These are phyloP conservation scores for Fusarium fujikuroi DNA, from an alignment of 2,329 filamentous ascomycete genomes.

Conservation along the genomic window DNA sequence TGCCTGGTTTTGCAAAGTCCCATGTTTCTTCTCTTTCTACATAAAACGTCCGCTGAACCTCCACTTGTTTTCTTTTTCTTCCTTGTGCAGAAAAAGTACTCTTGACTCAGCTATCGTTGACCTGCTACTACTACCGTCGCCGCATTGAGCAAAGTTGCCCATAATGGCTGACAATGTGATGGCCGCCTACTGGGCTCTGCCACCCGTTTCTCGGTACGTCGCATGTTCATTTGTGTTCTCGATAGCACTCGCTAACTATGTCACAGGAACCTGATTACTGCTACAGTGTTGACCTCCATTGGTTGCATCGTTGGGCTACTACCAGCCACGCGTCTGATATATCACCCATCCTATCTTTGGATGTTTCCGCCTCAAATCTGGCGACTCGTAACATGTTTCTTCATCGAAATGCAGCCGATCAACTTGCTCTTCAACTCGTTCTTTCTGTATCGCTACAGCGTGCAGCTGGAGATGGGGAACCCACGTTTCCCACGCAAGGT, in stretches of 20 bases:
- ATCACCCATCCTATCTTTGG: conserved; percentile 63
- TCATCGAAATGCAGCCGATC: conserved; percentile 53
- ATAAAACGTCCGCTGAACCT: conserved; percentile 26
- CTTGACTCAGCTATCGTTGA: conserved; percentile 30
- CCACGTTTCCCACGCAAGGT: conserved; percentile 79
- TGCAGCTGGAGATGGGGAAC: conserved; percentile 76
- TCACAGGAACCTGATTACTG: conserved; percentile 73
- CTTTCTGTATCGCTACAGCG: conserved; percentile 80
- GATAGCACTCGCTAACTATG: conserved; percentile 32
- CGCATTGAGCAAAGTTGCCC: conserved; percentile 48
- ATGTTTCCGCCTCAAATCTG: conserved; percentile 59
- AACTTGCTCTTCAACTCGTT: conserved; percentile 78
- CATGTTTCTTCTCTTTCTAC: conserved; percentile 33
- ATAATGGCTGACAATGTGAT: conserved; percentile 48
- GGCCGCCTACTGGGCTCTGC: conserved; percentile 54
- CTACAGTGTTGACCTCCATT: conserved; percentile 69
- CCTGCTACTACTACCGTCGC: conserved; percentile 3
- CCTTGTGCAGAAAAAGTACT: background rate
- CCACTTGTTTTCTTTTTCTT: conserved; percentile 12
- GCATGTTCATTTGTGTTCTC: background rate
- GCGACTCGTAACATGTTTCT: conserved; percentile 56
- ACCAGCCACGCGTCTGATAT: conserved; percentile 61
- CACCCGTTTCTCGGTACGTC: conserved; percentile 56
- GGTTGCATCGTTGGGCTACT: conserved; percentile 67
- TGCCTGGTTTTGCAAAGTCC: conserved; percentile 42